phyloP scores from a whole-genome alignment of 768 basidiomycete genomes.

The Tulasnella sp. region DNA sequence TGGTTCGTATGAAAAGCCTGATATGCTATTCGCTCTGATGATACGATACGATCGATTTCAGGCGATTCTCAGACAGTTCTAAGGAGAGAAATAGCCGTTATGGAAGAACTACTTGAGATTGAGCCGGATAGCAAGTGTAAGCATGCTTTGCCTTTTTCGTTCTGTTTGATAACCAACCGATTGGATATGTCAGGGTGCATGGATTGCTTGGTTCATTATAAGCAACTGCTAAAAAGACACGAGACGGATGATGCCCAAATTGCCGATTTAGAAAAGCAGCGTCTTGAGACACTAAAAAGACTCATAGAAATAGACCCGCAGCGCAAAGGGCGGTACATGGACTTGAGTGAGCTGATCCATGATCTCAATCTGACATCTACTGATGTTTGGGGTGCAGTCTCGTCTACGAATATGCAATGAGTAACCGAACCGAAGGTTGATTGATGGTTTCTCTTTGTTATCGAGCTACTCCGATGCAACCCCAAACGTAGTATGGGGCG shows the following conservation, averaged over 20 bases:
- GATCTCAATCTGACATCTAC: no score
- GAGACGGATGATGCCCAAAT: slow-evolving; percentile 28
- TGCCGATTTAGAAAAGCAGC: slow-evolving; percentile 25
- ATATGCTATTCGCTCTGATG: background rate
- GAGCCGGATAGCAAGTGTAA: slow-evolving; percentile 90
- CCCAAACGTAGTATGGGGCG: no score
- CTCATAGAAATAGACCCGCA: slow-evolving; percentile 44
- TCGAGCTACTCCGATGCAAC: no score
- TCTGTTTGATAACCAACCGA: background rate
- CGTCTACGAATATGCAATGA: no score
- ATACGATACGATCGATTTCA: slow-evolving; percentile 21
- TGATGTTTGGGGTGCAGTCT: no score
- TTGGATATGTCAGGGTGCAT: slow-evolving; percentile 66
- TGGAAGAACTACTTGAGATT: slow-evolving; percentile 72
- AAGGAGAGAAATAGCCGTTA: slow-evolving; percentile 59
- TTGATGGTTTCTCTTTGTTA: no score
- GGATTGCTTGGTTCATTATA: slow-evolving; percentile 81
- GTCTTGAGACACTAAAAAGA: slow-evolving; percentile 38
- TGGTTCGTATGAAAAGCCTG: slow-evolving; percentile 33
- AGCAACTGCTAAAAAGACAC: slow-evolving; percentile 47
- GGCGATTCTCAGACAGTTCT: slow-evolving; percentile 49
- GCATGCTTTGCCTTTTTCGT: slow-evolving; percentile 19
- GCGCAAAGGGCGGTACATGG: slow-evolving; percentile 53
- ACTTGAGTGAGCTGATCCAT: no score
- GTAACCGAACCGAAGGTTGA: no score